Conservation (phyloP, 2,329 filamentous ascomycete genomes). For the Coniochaeta sp. region DNA sequence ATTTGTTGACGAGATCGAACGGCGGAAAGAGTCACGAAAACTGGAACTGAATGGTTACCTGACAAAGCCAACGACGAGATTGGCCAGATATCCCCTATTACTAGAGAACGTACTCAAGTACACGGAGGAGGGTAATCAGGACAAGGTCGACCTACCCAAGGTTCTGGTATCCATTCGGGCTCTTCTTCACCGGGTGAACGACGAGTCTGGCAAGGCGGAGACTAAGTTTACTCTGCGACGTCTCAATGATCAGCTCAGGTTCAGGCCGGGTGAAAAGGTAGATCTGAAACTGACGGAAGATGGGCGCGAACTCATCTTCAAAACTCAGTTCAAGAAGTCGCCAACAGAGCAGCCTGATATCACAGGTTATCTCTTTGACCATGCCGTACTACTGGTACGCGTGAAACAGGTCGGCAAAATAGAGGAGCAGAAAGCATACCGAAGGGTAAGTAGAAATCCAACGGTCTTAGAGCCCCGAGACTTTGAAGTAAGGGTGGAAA, state of each 20-base stretch:
- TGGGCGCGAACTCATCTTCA: conserved; percentile 86
- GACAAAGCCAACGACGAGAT: conserved; percentile 91
- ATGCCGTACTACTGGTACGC: conserved; percentile 84
- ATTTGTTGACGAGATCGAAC: conserved; percentile 94
- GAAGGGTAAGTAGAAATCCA: conserved; percentile 42
- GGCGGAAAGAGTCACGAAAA: conserved; percentile 93
- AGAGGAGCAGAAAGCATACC: conserved; percentile 92
- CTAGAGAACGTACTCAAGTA: conserved; percentile 89
- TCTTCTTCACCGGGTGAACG: conserved; percentile 80
- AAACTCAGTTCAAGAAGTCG: conserved; percentile 87
- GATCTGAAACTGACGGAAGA: conserved; percentile 93
- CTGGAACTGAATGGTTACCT: conserved; percentile 95
- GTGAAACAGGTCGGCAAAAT: conserved; percentile 88
- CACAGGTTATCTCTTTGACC: conserved; percentile 91
- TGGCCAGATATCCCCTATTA: conserved; percentile 87
- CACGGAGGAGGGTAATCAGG: conserved; percentile 80
- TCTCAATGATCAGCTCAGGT: conserved; percentile 85
- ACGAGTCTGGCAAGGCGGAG: conserved; percentile 93
- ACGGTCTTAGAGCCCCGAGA: background rate
- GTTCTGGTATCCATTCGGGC: conserved; percentile 82
- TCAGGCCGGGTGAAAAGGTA: conserved; percentile 81
- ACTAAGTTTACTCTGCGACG: conserved; percentile 95
- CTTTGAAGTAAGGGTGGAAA: background rate
- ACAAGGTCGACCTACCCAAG: conserved; percentile 87
- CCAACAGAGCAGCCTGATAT: conserved; percentile 85